Percentiles rank a stretch among this genome's conserved stretches.
Conservation (phyloP, 495 filamentous ascomycete species). For the Glonium stellatum region DNA sequence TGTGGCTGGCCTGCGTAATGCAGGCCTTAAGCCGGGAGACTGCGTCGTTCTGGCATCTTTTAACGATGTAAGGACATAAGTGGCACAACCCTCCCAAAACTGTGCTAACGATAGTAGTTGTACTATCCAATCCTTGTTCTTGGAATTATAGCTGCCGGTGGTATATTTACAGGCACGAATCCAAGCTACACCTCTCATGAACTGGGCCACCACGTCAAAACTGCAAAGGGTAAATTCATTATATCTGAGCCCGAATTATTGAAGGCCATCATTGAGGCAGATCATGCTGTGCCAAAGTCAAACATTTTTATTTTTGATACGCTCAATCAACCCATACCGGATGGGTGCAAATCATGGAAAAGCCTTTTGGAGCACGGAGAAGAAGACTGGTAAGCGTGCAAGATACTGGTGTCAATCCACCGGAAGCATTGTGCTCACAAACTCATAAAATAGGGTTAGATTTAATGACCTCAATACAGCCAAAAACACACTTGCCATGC, state of each 20-base stretch:
- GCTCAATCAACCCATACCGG: slow-evolving; percentile 5
- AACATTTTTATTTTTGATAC: slow-evolving; percentile 30
- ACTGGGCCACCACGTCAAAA: slow-evolving; percentile 59
- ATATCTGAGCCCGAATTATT: slow-evolving; percentile 17
- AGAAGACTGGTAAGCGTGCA: slow-evolving; percentile 10
- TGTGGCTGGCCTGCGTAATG: slow-evolving; percentile 29
- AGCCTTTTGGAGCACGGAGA: slow-evolving; percentile 16
- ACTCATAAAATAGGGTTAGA: neutral
- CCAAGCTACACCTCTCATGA: slow-evolving; percentile 59
- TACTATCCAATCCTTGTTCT: slow-evolving; percentile 35
- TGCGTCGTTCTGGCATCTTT: slow-evolving; percentile 31
- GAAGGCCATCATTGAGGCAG: neutral
- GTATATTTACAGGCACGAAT: slow-evolving; percentile 67
- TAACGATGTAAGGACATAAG: slow-evolving; percentile 21
- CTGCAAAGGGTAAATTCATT: slow-evolving; percentile 52
- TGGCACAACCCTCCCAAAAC: neutral
- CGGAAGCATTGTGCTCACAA: neutral
- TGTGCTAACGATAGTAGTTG: neutral
- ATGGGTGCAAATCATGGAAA: slow-evolving; percentile 14
- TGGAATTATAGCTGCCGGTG: slow-evolving; percentile 63
- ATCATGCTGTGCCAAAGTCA: slow-evolving; percentile 2
- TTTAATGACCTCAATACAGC: slow-evolving; percentile 16
- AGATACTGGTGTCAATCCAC: neutral
- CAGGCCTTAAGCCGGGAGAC: slow-evolving; percentile 30
- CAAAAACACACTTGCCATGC: slow-evolving; percentile 10